phyloP scores from a whole-genome alignment of 2,329 filamentous ascomycete species.

The Nannizzia gypsea region DNA sequence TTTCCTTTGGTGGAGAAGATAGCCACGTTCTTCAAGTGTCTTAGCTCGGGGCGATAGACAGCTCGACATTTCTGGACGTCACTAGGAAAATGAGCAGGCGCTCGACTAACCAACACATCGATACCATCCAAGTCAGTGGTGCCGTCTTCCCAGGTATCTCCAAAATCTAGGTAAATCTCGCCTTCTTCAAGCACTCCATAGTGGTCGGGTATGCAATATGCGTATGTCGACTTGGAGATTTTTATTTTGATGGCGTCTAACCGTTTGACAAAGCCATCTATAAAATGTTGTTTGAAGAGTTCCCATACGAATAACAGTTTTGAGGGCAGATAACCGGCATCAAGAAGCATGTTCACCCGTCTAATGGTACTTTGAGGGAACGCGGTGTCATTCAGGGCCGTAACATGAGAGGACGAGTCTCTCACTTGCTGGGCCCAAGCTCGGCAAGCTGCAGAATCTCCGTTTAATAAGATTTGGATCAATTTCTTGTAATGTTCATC shows the following conservation, averaged over 20 bases:
- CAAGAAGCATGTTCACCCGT: conserved; percentile 27
- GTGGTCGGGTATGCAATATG: conserved; percentile 48
- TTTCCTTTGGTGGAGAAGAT: conserved; percentile 45
- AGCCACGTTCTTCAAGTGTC: conserved; percentile 45
- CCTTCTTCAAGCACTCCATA: conserved; percentile 40
- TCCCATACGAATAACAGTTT: conserved; percentile 32
- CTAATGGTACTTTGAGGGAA: conserved; percentile 24
- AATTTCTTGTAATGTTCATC: conserved; percentile 26
- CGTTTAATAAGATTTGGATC: conserved; percentile 25
- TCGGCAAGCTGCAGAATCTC: conserved; percentile 25
- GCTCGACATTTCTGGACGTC: conserved; percentile 47
- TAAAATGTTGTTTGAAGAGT: conserved; percentile 29
- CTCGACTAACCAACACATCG: conserved; percentile 45
- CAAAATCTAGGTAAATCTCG: conserved; percentile 47
- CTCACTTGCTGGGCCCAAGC: conserved; percentile 16
- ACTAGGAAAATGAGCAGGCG: conserved; percentile 45
- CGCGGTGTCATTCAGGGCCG: conserved; percentile 22
- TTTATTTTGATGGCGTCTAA: conserved; percentile 39
- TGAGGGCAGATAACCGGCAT: conserved; percentile 38
- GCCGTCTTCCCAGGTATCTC: conserved; percentile 32
- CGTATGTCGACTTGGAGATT: conserved; percentile 41
- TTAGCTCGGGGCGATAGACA: conserved; percentile 40
- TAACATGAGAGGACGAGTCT: not conserved
- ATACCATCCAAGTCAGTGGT: conserved; percentile 35
- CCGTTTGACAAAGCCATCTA: conserved; percentile 29